Evolutionary conservation across 31 red algal species (phyloP).

Genomic region (Odonthalia washingtoniensis): DNA sequence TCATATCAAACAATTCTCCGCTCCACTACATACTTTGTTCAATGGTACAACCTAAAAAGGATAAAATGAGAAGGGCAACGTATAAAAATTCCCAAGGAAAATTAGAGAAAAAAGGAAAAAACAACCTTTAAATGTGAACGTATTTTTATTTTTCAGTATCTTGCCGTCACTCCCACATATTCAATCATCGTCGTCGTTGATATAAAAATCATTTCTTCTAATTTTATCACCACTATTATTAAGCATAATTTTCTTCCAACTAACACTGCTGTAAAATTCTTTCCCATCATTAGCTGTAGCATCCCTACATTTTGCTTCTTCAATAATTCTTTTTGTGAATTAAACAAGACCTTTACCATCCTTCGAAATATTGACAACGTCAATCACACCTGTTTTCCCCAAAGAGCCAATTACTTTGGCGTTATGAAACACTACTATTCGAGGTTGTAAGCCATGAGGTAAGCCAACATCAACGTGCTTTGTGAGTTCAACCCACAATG

Average conservation of each 20-base stretch:
- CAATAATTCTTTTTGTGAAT: background rate
- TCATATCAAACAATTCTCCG: conserved; percentile 33
- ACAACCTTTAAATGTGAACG: too few species aligned
- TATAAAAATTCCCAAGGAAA: too few species aligned
- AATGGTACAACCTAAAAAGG: too few species aligned
- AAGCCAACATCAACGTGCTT: conserved; percentile 31
- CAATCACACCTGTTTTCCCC: conserved; percentile 28
- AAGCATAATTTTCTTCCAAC: background rate
- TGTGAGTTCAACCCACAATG: conserved; percentile 33
- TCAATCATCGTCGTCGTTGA: background rate
- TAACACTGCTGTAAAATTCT: background rate
- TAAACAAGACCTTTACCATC: conserved; percentile 7
- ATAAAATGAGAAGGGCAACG: too few species aligned
- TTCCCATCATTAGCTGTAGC: background rate
- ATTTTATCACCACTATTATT: too few species aligned
- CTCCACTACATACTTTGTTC: too few species aligned
- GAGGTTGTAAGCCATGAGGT: background rate
- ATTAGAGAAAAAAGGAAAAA: too few species aligned
- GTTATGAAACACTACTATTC: conserved; percentile 18
- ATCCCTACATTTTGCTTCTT: background rate
- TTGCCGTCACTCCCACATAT: background rate
- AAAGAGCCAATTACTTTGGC: background rate
- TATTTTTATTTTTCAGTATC: too few species aligned
- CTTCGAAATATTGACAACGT: conserved; percentile 19
- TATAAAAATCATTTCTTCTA: background rate